A percentile compares a stretch with the other conserved stretches of the same genome.
phyloP scores from a whole-genome alignment of 148 eudicot species.

The Chenopodium quinoa region DNA sequence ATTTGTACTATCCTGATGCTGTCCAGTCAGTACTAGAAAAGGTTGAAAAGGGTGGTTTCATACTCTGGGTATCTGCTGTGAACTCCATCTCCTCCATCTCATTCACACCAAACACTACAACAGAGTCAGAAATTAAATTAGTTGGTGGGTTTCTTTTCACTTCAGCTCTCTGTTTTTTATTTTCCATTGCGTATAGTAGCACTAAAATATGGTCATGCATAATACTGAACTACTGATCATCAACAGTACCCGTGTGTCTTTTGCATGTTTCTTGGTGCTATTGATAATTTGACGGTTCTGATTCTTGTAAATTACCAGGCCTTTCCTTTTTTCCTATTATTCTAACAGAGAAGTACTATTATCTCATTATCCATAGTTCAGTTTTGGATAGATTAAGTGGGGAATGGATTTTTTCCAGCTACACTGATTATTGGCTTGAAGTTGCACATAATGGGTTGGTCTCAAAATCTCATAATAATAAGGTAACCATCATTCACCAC shows the following conservation, averaged over 20 bases:
- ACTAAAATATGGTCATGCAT: not conserved
- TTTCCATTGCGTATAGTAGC: not conserved
- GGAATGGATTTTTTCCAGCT: not conserved
- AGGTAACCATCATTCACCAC: not conserved
- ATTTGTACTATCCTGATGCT: conserved; percentile 53
- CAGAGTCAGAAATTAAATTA: conserved; percentile 66
- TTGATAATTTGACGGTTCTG: not conserved
- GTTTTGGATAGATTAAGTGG: not conserved
- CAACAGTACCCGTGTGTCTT: not conserved
- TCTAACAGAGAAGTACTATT: no score
- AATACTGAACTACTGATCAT: not conserved
- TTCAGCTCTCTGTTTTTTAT: not conserved
- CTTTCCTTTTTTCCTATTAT: not conserved
- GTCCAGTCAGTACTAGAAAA: conserved; percentile 54
- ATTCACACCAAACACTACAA: conserved; percentile 36
- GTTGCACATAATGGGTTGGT: not conserved
- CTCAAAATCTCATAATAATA: not conserved
- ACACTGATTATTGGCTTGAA: not conserved
- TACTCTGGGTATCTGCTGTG: conserved; percentile 51
- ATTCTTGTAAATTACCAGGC: not conserved
- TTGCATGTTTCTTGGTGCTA: not conserved
- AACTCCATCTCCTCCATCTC: conserved; percentile 39
- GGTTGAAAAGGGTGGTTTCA: conserved; percentile 52
- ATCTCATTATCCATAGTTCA: not conserved
- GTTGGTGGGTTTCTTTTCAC: conserved; percentile 37